phyloP scores from a whole-genome alignment of 2,329 filamentous ascomycete species.

The Fusarium chuoi region DNA sequence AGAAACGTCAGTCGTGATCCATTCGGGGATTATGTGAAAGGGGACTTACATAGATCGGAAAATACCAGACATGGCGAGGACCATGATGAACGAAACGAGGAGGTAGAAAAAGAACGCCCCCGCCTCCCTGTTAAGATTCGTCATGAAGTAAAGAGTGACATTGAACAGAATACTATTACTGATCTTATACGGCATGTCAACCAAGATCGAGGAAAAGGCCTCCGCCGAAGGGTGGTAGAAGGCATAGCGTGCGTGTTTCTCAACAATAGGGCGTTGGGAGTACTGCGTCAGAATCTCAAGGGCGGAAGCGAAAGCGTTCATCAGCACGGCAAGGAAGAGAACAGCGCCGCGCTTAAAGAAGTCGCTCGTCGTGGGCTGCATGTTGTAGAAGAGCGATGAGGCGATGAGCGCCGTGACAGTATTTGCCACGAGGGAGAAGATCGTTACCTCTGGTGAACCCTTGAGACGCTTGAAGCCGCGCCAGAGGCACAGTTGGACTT shows the following conservation, averaged over 20 bases:
- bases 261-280: conserved; percentile 51
- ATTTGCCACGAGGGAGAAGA: conserved; percentile 27
- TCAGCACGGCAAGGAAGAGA: conserved; percentile 64
- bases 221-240: conserved; percentile 53
- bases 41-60: conserved; percentile 55
- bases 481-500: conserved; percentile 56
- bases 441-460: conserved; percentile 40
- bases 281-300: conserved; percentile 54
- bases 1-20: background rate
- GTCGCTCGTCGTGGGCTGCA: conserved; percentile 20
- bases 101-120: conserved; percentile 60
- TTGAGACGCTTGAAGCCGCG: conserved; percentile 53
- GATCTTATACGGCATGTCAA: conserved; percentile 58
- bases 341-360: conserved; percentile 53
- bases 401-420: conserved; percentile 19
- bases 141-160: conserved; percentile 62
- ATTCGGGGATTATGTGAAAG: fast-evolving
- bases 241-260: conserved; percentile 55
- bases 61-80: conserved; percentile 72
- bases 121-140: conserved; percentile 55
- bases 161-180: conserved; percentile 54
- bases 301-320: conserved; percentile 59
- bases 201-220: conserved; percentile 50
- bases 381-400: conserved; percentile 34
- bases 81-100: conserved; percentile 61